These are phyloP conservation scores for Globisporangium canariense DNA, from an alignment of 352 stramenopile genomes.

Conservation along the genomic window DNA sequence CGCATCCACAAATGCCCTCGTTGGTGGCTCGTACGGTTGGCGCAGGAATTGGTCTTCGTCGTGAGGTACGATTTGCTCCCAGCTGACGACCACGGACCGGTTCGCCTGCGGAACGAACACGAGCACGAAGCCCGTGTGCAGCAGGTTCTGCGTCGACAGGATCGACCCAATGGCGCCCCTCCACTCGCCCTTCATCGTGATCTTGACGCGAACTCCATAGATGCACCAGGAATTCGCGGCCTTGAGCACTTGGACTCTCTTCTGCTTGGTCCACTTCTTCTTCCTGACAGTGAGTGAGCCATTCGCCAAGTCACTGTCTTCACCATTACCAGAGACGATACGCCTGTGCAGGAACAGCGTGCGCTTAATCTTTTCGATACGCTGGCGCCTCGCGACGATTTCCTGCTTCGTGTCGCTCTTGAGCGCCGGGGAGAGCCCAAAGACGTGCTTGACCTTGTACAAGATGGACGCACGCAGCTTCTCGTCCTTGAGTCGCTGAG, in stretches of 20 bases:
- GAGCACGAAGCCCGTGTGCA: slow-evolving; percentile 51
- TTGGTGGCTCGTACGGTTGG: slow-evolving; percentile 35
- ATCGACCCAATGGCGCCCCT: slow-evolving; percentile 41
- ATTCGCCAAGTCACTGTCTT: slow-evolving; percentile 6
- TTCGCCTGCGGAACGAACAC: slow-evolving; percentile 59
- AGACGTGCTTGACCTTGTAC: slow-evolving; percentile 38
- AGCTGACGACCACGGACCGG: slow-evolving; percentile 51
- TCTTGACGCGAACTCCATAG: slow-evolving; percentile 51
- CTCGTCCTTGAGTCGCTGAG: slow-evolving; percentile 44
- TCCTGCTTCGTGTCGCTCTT: slow-evolving; percentile 66
- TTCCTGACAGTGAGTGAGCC: slow-evolving; percentile 7
- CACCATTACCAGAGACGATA: slow-evolving; percentile 11
- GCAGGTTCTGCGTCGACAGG: slow-evolving; percentile 64
- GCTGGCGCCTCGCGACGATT: slow-evolving; percentile 24
- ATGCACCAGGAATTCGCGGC: slow-evolving; percentile 46
- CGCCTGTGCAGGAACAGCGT: slow-evolving; percentile 44
- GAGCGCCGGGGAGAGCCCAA: slow-evolving; percentile 34
- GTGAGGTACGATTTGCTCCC: slow-evolving; percentile 43
- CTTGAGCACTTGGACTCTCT: slow-evolving; percentile 29
- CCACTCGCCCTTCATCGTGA: slow-evolving; percentile 42
- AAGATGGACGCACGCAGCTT: slow-evolving; percentile 29
- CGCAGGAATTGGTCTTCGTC: slow-evolving; percentile 43
- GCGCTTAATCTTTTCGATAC: slow-evolving; percentile 40
- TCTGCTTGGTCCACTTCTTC: slow-evolving; percentile 43
- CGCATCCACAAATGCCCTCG: slow-evolving; percentile 25